Percentiles rank a stretch among this genome's conserved stretches.
These are phyloP conservation scores for Aurantiochytrium sp. DNA, from an alignment of 108 stramenopile genomes.

Conservation along the genomic window DNA sequence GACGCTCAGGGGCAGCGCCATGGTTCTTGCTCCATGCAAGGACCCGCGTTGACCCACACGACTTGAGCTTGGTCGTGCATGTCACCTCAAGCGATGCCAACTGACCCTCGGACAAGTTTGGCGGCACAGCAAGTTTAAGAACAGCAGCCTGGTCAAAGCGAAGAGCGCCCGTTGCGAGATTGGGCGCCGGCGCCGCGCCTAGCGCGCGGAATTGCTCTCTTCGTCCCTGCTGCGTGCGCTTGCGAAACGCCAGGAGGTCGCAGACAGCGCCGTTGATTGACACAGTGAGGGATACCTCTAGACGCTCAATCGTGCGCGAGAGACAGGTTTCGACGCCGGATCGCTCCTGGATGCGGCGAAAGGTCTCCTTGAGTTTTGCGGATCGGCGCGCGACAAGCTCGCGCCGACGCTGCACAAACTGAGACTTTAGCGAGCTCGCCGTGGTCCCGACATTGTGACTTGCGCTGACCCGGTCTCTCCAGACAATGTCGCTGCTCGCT, in stretches of 20 bases:
- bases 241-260: neutral
- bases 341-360: neutral
- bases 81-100: neutral
- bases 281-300: neutral
- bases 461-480: neutral
- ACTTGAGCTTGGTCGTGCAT: neutral
- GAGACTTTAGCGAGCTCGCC: neutral
- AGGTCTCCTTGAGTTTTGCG: neutral
- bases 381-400: neutral
- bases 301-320: neutral
- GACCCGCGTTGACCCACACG: neutral
- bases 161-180: neutral
- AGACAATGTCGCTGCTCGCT: neutral
- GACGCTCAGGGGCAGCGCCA: neutral
- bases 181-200: neutral
- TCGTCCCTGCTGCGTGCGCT: neutral
- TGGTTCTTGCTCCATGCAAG: neutral
- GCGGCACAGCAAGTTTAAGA: neutral
- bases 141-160: neutral
- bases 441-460: too few relatives aligned
- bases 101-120: neutral
- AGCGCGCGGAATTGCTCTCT: neutral
- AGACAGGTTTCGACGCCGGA: neutral
- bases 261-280: neutral
- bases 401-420: neutral